Conservation (phyloP, 768 basidiomycete genomes). For the Cystofilobasidium bisporidii region DNA sequence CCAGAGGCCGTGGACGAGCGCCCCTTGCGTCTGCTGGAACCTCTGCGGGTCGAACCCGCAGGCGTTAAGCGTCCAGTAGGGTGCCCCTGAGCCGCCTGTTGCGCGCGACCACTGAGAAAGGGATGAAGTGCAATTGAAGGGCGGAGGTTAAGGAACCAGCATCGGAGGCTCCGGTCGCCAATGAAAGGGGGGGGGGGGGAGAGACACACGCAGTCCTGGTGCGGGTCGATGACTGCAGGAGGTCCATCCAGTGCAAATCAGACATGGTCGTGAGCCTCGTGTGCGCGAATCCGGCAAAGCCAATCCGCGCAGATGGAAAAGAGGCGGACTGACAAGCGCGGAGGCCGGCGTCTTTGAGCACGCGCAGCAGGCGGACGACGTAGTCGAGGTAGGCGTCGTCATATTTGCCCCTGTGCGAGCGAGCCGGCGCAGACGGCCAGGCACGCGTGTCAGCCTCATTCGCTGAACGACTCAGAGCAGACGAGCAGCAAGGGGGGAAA, state of each 20-base stretch:
- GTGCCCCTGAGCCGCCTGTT: conserved; percentile 11
- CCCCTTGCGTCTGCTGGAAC: conserved; percentile 8
- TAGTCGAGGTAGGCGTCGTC: conserved; percentile 89
- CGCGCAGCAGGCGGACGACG: conserved; percentile 66
- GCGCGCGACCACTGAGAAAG: neutral
- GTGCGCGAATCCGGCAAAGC: too few relatives aligned
- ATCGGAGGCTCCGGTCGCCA: neutral
- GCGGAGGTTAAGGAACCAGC: too few relatives aligned
- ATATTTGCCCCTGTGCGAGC: conserved; percentile 59
- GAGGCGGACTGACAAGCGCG: conserved; percentile 42
- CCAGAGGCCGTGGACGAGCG: conserved; percentile 8
- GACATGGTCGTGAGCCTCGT: too few relatives aligned
- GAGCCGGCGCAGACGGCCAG: too few relatives aligned
- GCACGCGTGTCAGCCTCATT: too few relatives aligned
- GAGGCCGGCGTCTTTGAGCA: conserved; percentile 85
- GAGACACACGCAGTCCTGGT: neutral
- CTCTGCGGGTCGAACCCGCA: conserved; percentile 11
- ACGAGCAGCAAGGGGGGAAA: neutral
- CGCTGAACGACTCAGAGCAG: neutral
- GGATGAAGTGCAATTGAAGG: too few relatives aligned
- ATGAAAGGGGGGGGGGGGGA: neutral
- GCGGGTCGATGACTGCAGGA: conserved; percentile 13
- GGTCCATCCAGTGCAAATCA: too few relatives aligned
- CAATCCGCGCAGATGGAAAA: neutral
- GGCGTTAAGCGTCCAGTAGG: conserved; percentile 12